A percentile compares a stretch with the other conserved stretches of the same genome.
These are phyloP conservation scores for Candida neerlandica DNA, from an alignment of 1,139 yeast species.

Conservation along the genomic window DNA sequence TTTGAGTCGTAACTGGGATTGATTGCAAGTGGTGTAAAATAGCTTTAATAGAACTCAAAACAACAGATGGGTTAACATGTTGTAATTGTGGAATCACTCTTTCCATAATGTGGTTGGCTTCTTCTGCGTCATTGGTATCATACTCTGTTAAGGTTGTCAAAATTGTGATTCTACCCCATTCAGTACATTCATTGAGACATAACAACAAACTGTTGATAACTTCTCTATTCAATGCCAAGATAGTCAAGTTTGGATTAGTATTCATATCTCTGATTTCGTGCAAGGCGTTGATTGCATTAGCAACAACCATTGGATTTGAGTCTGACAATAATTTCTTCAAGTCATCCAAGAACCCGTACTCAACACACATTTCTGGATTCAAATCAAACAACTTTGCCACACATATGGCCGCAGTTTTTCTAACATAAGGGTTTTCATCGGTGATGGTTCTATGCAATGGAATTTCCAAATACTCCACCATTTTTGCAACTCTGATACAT, in stretches of 20 bases:
- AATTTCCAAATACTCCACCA: constrained; percentile 91
- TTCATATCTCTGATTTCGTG: constrained; percentile 75
- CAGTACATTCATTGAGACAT: constrained; percentile 95
- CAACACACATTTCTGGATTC: constrained; percentile 77
- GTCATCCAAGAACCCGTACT: constrained; percentile 79
- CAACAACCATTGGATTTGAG: constrained; percentile 94
- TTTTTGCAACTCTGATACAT: constrained; percentile 91
- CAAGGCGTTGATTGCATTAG: constrained; percentile 86
- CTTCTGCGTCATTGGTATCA: constrained; percentile 53
- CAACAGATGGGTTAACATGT: constrained; percentile 97
- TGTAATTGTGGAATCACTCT: constrained; percentile 94
- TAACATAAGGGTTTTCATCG: constrained; percentile 95
- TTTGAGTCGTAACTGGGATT: constrained; percentile 36
- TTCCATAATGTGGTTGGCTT: constrained; percentile 86
- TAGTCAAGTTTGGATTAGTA: constrained; percentile 49
- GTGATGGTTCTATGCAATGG: constrained; percentile 82
- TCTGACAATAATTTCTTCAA: constrained; percentile 76
- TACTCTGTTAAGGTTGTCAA: constrained; percentile 80
- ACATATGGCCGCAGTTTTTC: constrained; percentile 97
- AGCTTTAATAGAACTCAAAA: constrained; percentile 81
- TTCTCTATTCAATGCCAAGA: constrained; percentile 43
- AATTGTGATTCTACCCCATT: constrained; percentile 97
- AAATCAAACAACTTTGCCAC: constrained; percentile 94
- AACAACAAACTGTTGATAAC: constrained; percentile 67
- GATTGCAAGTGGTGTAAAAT: constrained; percentile 71